These are phyloP conservation scores for Skeletonema potamos DNA, from an alignment of 108 stramenopile genomes.

Conservation along the genomic window DNA sequence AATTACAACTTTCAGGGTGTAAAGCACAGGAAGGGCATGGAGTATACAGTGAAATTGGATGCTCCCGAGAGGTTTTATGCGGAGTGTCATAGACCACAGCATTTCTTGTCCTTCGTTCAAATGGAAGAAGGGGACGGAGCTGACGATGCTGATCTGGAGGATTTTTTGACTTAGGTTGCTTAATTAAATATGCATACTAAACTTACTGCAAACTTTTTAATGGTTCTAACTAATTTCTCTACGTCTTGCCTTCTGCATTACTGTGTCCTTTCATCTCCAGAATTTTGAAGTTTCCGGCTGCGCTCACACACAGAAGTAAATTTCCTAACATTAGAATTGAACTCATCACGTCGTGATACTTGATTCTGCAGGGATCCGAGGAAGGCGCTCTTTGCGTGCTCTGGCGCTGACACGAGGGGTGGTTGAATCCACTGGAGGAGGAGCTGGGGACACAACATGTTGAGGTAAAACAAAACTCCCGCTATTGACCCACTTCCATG, in stretches of 20 bases:
- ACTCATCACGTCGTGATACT: constrained; percentile 64
- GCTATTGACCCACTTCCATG: constrained; percentile 66
- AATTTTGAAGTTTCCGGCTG: constrained; percentile 46
- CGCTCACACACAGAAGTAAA: constrained; percentile 69
- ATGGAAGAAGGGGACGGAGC: constrained; percentile 89
- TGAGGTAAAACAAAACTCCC: constrained; percentile 80
- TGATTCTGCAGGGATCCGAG: constrained; percentile 51
- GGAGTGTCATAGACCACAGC: constrained; percentile 95
- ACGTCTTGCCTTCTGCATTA: background rate
- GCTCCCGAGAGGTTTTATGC: constrained; percentile 92
- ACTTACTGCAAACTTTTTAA: background rate
- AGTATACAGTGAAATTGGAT: constrained; percentile 91
- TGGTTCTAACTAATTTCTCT: background rate
- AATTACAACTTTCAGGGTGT: constrained; percentile 99
- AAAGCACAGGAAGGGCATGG: constrained; percentile 91
- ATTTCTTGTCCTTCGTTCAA: constrained; percentile 97
- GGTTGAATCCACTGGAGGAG: constrained; percentile 72
- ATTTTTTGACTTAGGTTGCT: constrained; percentile 51
- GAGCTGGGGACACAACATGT: constrained; percentile 56
- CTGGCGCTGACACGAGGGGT: constrained; percentile 58
- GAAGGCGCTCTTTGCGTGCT: constrained; percentile 60
- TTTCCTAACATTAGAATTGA: constrained; percentile 63
- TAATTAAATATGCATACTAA: background rate
- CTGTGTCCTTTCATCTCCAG: constrained; percentile 8
- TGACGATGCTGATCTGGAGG: constrained; percentile 91